These are phyloP conservation scores for Paramecium tetraurelia DNA, from an alignment of 73 alveolate genomes.

Conservation along the genomic window DNA sequence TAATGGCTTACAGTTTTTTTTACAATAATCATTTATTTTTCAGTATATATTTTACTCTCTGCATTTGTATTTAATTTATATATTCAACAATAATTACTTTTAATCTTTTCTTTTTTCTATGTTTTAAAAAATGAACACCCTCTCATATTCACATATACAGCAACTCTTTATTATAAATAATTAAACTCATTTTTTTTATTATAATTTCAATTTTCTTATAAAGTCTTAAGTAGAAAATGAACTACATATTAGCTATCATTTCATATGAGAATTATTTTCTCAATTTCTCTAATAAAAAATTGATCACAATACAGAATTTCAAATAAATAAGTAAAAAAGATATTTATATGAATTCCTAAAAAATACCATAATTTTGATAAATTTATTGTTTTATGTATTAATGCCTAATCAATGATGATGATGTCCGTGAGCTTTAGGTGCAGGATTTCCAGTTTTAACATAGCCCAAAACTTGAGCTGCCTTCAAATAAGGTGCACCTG, in stretches of 20 bases:
- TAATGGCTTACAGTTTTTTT: too few relatives aligned
- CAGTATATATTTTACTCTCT: too few relatives aligned
- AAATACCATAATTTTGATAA: background rate
- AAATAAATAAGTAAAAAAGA: background rate
- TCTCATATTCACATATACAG: background rate
- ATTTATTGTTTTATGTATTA: background rate
- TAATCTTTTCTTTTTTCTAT: background rate
- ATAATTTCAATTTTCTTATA: background rate
- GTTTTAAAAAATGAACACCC: background rate
- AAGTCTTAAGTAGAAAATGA: background rate
- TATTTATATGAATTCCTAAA: background rate
- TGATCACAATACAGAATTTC: background rate
- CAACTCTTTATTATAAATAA: background rate
- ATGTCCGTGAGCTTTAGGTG: slow-evolving; percentile 19
- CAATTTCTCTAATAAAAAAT: background rate
- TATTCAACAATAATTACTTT: too few relatives aligned
- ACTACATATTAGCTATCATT: background rate
- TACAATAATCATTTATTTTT: too few relatives aligned
- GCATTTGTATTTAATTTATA: too few relatives aligned
- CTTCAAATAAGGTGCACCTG: slow-evolving; percentile 19
- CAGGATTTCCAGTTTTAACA: slow-evolving; percentile 24
- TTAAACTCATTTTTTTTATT: background rate
- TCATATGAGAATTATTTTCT: background rate
- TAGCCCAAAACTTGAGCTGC: slow-evolving; percentile 55
- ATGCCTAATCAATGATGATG: slow-evolving; percentile 18